Base-by-base conservation (phyloP, 129 eudicot genomes). In the Logfia minima region DNA sequence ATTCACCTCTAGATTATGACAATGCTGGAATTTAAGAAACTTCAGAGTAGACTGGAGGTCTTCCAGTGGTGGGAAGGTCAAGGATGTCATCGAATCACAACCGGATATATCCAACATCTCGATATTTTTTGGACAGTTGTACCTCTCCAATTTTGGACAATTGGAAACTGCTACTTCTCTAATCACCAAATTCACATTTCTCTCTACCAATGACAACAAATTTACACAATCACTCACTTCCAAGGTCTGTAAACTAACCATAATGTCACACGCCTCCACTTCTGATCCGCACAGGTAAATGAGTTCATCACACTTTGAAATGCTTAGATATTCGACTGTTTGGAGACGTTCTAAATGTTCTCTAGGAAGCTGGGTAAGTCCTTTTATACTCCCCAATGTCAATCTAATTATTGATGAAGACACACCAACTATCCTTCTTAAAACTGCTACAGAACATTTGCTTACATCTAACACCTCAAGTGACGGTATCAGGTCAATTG, bases 101-200 rank as follows among this genome's bases (percentile, higher is more conserved):
- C 21, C 4, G 16, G 14, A 19, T n/a, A 77, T 77, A 16, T 14
- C 39, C 48, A 76, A 65, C 14, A 65, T 76, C 71, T 65, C 59
- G 0, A 77, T 51, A 52, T 55, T 52, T 1, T 34, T 66, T 32
- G 74, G 66, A 67, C 67, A 77, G 10, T 31, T 4, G 75, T 52
- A 77, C 26, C 2, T 53, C 74, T 68, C 29, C 18, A 76, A 35
- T 76, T 28, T 76, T 23, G 65, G 66, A 76, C 74, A 76, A 52
- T 1, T 3, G 18, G 4, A 1, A 26, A 71, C 3, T 1, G 1
- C 11, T 3, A 59, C 77, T 2, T 23, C 21, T 74, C 53, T 22
- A 10, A 45, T 35, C 58, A 24, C 58, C 34, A 3, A 11, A 11
- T 21, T 11, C 16, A 6, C 56, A 67, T 74, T 51, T 59, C 60